Evolutionary conservation across 1,284 basidiomycete genomes (phyloP).

Genomic region (Chalciporus sp.): DNA sequence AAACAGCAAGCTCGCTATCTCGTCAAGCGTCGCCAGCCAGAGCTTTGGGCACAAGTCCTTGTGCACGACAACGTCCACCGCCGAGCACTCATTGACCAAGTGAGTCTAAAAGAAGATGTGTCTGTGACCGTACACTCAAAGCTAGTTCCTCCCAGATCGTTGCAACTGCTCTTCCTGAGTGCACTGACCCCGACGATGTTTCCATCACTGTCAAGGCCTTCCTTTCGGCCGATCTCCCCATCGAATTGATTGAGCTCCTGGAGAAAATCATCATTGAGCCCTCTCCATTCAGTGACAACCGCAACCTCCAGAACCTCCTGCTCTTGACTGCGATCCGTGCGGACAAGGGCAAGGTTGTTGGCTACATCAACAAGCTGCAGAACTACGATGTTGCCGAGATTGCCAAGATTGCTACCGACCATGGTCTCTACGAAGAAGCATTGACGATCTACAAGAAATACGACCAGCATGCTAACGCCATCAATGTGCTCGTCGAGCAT

Average conservation of each 20-base stretch:
- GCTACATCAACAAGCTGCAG: constrained; percentile 96
- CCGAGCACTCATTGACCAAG: constrained; percentile 94
- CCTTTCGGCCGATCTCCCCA: constrained; percentile 95
- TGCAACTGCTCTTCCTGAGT: constrained; percentile 95
- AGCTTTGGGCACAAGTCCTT: constrained; percentile 97
- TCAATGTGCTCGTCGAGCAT: constrained; percentile 98
- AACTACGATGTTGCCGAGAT: constrained; percentile 97
- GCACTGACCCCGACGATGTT: constrained; percentile 98
- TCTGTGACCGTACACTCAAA: not conserved
- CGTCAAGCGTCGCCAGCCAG: constrained; percentile 93
- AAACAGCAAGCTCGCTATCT: constrained; percentile 99
- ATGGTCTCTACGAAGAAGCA: constrained; percentile 96
- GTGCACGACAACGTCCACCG: constrained; percentile 90
- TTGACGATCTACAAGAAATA: constrained; percentile 97
- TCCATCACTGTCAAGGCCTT: constrained; percentile 99
- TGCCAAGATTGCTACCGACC: constrained; percentile 95
- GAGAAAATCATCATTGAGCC: constrained; percentile 99
- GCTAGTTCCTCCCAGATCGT: constrained; percentile 61
- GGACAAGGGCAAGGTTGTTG: constrained; percentile 98
- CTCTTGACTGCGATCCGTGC: constrained; percentile 96
- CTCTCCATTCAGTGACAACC: constrained; percentile 97
- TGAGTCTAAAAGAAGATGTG: constrained; percentile 30
- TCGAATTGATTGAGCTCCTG: constrained; percentile 95
- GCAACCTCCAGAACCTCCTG: constrained; percentile 92
- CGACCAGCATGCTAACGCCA: constrained; percentile 90